Evolutionary conservation across 2,329 filamentous ascomycete species (phyloP).

Genomic region (Ophiognomonia clavigignenti-juglandacearum): DNA sequence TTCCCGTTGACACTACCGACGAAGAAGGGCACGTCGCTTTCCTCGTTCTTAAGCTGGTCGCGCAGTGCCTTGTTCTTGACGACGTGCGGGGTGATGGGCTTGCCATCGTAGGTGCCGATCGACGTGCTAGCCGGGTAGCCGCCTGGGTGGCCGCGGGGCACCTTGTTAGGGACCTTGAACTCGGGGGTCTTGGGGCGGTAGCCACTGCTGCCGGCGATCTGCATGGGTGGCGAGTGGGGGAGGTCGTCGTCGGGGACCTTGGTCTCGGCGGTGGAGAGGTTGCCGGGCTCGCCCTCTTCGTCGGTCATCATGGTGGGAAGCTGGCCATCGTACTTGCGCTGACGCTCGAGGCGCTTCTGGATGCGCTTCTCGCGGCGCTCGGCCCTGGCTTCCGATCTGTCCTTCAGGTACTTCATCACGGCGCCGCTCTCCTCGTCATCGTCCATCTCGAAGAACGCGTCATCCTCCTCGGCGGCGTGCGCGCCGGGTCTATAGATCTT

Average conservation of each 20-base stretch:
- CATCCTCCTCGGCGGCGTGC: slow-evolving; percentile 4
- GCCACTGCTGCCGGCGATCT: neutral
- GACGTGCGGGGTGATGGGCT: slow-evolving; percentile 24
- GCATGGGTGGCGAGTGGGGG: slow-evolving; percentile 5
- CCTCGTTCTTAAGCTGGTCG: slow-evolving; percentile 31
- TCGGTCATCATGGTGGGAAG: neutral
- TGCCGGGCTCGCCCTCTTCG: neutral
- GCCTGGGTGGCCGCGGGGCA: slow-evolving; percentile 8
- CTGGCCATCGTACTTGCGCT: no score
- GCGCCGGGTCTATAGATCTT: neutral
- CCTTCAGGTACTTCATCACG: no score
- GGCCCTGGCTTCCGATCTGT: no score
- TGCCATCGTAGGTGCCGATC: slow-evolving; percentile 36
- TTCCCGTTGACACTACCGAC: slow-evolving; percentile 35
- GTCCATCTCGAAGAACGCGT: slow-evolving; percentile 11
- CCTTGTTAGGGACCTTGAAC: slow-evolving; percentile 4
- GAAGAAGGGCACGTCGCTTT: slow-evolving; percentile 30
- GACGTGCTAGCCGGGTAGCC: slow-evolving; percentile 19
- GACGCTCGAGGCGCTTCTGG: no score
- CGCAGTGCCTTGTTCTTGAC: slow-evolving; percentile 13
- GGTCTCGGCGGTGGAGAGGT: neutral
- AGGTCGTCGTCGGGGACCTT: neutral
- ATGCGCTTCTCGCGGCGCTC: no score
- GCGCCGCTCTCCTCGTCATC: slow-evolving; percentile 4
- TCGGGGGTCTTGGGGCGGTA: slow-evolving; percentile 1